Base-by-base conservation (phyloP, 768 basidiomycete genomes). In the Kwoniella sp. region DNA sequence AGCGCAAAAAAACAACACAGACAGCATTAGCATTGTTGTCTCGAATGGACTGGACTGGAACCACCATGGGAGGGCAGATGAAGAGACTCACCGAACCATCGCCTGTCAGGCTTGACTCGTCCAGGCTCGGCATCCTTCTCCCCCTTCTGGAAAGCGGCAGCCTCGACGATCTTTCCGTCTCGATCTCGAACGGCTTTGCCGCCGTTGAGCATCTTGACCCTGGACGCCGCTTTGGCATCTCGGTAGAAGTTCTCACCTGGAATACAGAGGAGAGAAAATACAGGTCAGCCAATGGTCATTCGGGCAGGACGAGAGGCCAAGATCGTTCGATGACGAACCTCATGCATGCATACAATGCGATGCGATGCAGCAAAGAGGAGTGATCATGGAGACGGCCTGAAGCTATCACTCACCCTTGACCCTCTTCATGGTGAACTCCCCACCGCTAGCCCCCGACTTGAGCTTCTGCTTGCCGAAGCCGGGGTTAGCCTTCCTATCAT, bases 231-330 rank as follows among this genome's bases (percentile, higher is more conserved):
- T 79, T 97, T 97, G 50, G 92, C 93, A 89, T 93, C 87, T 81
- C 93, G 91, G 83, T 96, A 99, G 84, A 97, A 98, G 81, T 95
- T 99, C 84, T 96, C 93, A 76, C 93, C 94, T 79, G 28, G 11
- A 12, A 26, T 17, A 53, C 25, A 45, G 25, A 29, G 15, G 9
- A 20, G 28, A 5, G 29, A 2, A 29, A 37, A 37, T 37, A n/a
- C n/a, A n/a, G 34, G 13, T 37, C 34, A 45, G 41, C 41, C 20
- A 3, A 45, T 45, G 54, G 7, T 54, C 53, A 25, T 26, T n/a
- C n/a, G n/a, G n/a, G 41, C n/a, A 45, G 11, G 41, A 11, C 12
- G 41, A n/a, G 41, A 45, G 41, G 11, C 41, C n/a, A n/a, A n/a
- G n/a, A n/a, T n/a, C n/a, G n/a, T n/a, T n/a, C n/a, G 41, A n/a